phyloP scores from a whole-genome alignment of 768 basidiomycete genomes.

The Crassisporium funariophilum region DNA sequence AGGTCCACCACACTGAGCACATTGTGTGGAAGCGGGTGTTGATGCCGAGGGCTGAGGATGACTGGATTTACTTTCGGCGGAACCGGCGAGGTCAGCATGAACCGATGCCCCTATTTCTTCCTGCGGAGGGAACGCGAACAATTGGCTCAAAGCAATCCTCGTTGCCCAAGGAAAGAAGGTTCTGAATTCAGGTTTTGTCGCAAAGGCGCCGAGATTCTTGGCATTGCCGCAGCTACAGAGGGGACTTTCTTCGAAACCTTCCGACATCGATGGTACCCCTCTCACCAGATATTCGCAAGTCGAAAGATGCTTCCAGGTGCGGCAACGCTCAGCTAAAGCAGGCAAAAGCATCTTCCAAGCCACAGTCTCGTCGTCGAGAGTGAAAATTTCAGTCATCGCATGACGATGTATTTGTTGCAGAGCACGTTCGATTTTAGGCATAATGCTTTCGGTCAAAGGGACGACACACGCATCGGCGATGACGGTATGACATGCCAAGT shows the following conservation, averaged over 20 bases:
- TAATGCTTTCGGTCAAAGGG: conserved; percentile 30
- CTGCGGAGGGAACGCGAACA: conserved; percentile 55
- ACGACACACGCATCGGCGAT: conserved; percentile 53
- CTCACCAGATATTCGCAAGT: conserved; percentile 48
- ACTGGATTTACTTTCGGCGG: conserved; percentile 5
- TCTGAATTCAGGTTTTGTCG: conserved; percentile 35
- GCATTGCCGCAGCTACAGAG: conserved; percentile 59
- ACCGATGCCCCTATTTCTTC: conserved; percentile 27
- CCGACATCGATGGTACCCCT: conserved; percentile 40
- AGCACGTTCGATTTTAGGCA: conserved; percentile 16
- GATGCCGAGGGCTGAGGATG: neutral
- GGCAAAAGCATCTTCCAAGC: conserved; percentile 58
- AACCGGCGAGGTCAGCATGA: neutral
- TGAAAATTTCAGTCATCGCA: conserved; percentile 14
- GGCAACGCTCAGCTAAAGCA: conserved; percentile 52
- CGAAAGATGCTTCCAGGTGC: conserved; percentile 48
- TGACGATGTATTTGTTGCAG: conserved; percentile 9
- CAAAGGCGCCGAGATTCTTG: conserved; percentile 43
- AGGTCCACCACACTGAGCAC: conserved; percentile 12
- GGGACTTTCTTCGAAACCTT: conserved; percentile 37
- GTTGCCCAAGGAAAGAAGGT: conserved; percentile 45
- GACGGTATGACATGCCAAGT: conserved; percentile 50
- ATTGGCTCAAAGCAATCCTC: conserved; percentile 51
- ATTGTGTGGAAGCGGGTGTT: neutral
- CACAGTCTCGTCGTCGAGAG: conserved; percentile 34